These are phyloP conservation scores for Vickermania spadyakhi DNA, from an alignment of 208 protist species.

Conservation along the genomic window DNA sequence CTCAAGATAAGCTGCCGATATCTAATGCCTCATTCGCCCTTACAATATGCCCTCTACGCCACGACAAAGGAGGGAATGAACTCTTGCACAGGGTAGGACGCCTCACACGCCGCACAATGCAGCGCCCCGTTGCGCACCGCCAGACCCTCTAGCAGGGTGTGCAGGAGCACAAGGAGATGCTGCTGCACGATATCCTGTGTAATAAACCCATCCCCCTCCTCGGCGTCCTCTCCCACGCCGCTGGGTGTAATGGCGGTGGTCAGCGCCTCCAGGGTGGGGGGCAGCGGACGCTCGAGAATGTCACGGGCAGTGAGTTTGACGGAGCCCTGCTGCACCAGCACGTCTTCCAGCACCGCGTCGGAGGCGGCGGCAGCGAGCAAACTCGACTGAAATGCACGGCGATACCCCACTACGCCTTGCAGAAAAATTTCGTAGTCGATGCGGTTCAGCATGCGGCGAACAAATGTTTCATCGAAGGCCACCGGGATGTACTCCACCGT, in stretches of 20 bases:
- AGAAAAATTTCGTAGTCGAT: conserved; percentile 65
- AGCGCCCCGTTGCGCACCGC: conserved; percentile 65
- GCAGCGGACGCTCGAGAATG: neutral
- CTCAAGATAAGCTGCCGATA: no score
- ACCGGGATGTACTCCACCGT: conserved; percentile 42
- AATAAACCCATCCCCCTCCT: neutral
- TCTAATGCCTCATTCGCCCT: no score
- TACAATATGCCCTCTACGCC: conserved; percentile 12
- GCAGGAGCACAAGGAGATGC: neutral
- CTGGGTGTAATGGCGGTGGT: neutral
- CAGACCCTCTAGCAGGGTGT: conserved; percentile 33
- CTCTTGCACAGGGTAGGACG: conserved; percentile 55
- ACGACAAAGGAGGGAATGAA: conserved; percentile 87
- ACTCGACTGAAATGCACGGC: neutral
- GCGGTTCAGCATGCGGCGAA: conserved; percentile 74
- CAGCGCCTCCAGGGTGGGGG: neutral
- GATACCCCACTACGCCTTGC: neutral
- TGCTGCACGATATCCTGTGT: neutral
- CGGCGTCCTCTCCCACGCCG: neutral
- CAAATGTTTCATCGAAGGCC: conserved; percentile 71
- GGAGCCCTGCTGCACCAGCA: conserved; percentile 47
- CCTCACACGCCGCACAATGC: conserved; percentile 49
- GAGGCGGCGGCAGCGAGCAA: neutral
- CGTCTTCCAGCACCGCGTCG: conserved; percentile 26
- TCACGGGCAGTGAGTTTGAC: neutral